A percentile compares a stretch with the other conserved stretches of the same genome.
Conservation (phyloP, 768 basidiomycete species). For the Podaxis carcinomalis region DNA sequence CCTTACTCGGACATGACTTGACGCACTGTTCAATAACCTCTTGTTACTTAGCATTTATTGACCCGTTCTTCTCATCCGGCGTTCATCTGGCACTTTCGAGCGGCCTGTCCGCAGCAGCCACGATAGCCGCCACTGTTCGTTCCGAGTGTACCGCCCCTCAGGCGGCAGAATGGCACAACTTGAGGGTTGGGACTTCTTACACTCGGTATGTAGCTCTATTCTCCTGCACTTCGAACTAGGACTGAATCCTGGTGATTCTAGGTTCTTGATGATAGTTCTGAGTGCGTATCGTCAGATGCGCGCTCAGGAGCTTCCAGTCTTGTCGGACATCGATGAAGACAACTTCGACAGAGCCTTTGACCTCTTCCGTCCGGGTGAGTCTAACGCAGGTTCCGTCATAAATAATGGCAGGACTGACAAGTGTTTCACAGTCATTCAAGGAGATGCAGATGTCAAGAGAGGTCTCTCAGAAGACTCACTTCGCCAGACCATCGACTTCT, state of each 20-base stretch:
- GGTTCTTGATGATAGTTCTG: conserved; percentile 42
- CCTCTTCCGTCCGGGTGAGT: conserved; percentile 32
- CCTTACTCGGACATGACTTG: not conserved
- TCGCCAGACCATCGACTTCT: conserved; percentile 18
- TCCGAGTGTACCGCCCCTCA: conserved; percentile 25
- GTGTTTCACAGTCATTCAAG: conserved; percentile 23
- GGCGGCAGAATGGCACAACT: conserved; percentile 27
- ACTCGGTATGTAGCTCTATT: conserved; percentile 22
- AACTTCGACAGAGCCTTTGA: conserved; percentile 46
- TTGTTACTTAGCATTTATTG: conserved; percentile 19
- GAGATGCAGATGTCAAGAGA: conserved; percentile 18
- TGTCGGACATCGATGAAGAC: conserved; percentile 39
- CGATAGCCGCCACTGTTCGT: conserved; percentile 28
- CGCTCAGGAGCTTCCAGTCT: conserved; percentile 32
- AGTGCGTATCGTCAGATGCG: conserved; percentile 46
- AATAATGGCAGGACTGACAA: not conserved
- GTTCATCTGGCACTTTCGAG: conserved; percentile 30
- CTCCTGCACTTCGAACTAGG: not conserved
- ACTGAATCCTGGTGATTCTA: conserved; percentile 11
- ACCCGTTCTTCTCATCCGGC: conserved; percentile 27
- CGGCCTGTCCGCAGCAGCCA: conserved; percentile 30
- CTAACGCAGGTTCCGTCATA: not conserved
- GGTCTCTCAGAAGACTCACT: conserved; percentile 16
- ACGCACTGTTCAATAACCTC: not conserved
- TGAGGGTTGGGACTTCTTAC: conserved; percentile 29